Conservation (phyloP, 2,329 filamentous ascomycete genomes). For the Acephala macrosclerotiorum region DNA sequence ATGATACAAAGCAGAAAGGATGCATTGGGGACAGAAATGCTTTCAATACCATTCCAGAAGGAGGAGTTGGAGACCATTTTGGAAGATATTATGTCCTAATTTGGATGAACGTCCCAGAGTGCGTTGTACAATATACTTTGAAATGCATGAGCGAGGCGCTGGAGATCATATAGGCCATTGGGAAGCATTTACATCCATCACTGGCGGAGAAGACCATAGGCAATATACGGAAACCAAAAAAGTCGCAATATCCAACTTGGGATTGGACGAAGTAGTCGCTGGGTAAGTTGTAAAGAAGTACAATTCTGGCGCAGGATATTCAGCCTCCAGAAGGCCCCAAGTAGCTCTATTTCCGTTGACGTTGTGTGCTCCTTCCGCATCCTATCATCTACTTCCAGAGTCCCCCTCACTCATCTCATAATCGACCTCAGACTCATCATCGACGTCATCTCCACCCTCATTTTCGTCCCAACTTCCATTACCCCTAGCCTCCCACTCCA, state of each 20-base stretch:
- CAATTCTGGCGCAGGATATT: too few species aligned
- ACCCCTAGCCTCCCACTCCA: too few species aligned
- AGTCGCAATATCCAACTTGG: neutral
- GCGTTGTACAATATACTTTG: neutral
- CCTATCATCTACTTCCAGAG: too few species aligned
- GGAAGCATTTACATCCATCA: neutral
- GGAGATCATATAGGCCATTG: neutral
- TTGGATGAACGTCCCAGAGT: neutral
- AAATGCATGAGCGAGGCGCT: neutral
- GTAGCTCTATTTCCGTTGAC: too few species aligned
- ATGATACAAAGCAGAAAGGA: constrained; percentile 94
- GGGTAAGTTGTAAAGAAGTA: neutral
- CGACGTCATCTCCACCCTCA: too few species aligned
- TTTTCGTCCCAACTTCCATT: too few species aligned
- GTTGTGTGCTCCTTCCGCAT: too few species aligned
- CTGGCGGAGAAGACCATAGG: neutral
- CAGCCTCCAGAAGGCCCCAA: too few species aligned
- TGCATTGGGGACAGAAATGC: constrained; percentile 80
- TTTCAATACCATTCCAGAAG: constrained; percentile 84
- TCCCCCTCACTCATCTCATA: too few species aligned
- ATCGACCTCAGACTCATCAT: too few species aligned
- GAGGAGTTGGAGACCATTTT: constrained; percentile 90
- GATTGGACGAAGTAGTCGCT: neutral
- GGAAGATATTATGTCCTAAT: constrained; percentile 69
- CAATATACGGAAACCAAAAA: neutral